phyloP scores from a whole-genome alignment of 441 rosid genomes.

The Arabidopsis hybrid region DNA sequence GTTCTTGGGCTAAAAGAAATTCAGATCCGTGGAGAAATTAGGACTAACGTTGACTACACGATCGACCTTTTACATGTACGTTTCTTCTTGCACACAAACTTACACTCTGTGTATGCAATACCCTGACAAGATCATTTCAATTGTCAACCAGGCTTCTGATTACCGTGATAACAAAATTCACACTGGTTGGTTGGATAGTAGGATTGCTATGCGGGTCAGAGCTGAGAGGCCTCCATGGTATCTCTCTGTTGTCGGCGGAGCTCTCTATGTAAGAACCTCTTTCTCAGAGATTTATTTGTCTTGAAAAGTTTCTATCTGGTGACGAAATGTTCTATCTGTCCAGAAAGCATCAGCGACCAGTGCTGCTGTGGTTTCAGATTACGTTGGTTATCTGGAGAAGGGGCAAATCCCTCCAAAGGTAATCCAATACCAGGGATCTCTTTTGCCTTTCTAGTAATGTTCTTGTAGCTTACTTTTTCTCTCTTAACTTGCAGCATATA shows the following conservation, averaged over 20 bases:
- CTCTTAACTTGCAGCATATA: conserved; percentile 77
- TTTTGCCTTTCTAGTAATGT: conserved; percentile 6
- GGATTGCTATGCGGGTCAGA: conserved; percentile 99
- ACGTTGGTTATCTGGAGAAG: conserved; percentile 97
- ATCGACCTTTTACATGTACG: conserved; percentile 96
- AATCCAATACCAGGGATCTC: conserved; percentile 20
- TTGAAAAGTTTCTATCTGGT: conserved; percentile 26
- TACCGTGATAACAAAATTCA: conserved; percentile 98
- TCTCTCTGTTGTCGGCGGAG: conserved; percentile 99
- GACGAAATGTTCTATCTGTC: conserved; percentile 38
- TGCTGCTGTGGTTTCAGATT: conserved; percentile 97
- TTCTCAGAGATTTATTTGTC: conserved; percentile 28
- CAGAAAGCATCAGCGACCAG: conserved; percentile 99
- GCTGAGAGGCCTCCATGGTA: conserved; percentile 99
- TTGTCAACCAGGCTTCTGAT: conserved; percentile 81
- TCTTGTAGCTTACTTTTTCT: conserved; percentile 42
- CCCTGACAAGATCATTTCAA: conserved; percentile 40
- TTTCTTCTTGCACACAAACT: conserved; percentile 38
- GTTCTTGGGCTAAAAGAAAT: conserved; percentile 99
- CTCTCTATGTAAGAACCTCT: conserved; percentile 80
- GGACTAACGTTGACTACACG: conserved; percentile 97
- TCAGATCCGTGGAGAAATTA: conserved; percentile 99
- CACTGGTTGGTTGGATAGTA: conserved; percentile 99
- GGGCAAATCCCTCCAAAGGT: conserved; percentile 99
- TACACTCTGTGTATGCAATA: conserved; percentile 22